Conservation (phyloP, 2,329 filamentous ascomycete species). For the Alternaria longipes region DNA sequence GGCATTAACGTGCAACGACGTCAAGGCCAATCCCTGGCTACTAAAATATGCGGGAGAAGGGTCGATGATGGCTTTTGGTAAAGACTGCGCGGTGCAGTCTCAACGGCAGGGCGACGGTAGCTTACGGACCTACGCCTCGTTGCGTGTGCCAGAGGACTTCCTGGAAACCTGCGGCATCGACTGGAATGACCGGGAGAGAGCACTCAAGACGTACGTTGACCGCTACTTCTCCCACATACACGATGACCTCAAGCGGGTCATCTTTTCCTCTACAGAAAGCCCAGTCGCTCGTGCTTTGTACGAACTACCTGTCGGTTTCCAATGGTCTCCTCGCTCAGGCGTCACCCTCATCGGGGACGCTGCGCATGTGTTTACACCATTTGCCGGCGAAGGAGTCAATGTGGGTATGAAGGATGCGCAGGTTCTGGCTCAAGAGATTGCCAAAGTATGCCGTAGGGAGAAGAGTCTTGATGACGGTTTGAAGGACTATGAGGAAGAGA, state of each 20-base stretch:
- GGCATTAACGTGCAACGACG: conserved; percentile 56
- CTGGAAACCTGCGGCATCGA: conserved; percentile 58
- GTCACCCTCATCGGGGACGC: conserved; percentile 68
- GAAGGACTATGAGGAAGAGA: conserved; percentile 36
- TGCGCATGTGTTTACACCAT: conserved; percentile 68
- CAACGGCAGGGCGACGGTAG: conserved; percentile 63
- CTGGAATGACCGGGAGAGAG: conserved; percentile 48
- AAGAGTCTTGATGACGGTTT: conserved; percentile 34
- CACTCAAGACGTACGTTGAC: conserved; percentile 39
- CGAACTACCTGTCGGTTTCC: conserved; percentile 62
- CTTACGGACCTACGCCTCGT: conserved; percentile 53
- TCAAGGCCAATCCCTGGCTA: conserved; percentile 56
- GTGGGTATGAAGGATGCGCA: conserved; percentile 65
- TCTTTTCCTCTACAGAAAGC: conserved; percentile 30
- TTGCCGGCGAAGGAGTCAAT: conserved; percentile 69
- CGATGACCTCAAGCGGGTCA: conserved; percentile 31
- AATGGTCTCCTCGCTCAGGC: conserved; percentile 60
- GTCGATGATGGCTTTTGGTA: conserved; percentile 41
- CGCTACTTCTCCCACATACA: conserved; percentile 48
- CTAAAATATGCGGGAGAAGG: conserved; percentile 57
- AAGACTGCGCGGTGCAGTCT: conserved; percentile 52
- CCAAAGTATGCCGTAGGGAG: conserved; percentile 24
- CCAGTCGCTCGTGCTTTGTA: conserved; percentile 54
- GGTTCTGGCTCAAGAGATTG: conserved; percentile 53
- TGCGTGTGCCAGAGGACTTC: conserved; percentile 52